A percentile compares a stretch with the other conserved stretches of the same genome.
Evolutionary conservation across 768 basidiomycete species (phyloP).

Genomic region (Amanita phalloides): DNA sequence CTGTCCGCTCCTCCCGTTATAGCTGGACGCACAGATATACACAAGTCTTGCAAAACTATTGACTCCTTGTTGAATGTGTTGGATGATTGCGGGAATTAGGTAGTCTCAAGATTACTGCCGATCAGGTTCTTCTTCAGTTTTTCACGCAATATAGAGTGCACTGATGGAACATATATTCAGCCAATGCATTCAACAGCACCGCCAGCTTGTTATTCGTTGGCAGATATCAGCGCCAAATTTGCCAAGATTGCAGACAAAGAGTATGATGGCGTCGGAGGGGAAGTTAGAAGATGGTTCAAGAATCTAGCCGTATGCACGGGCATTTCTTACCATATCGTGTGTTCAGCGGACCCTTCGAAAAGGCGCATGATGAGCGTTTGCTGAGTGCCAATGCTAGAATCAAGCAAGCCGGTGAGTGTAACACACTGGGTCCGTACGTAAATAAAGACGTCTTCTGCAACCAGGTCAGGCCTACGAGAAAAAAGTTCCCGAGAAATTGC

Average conservation of each 20-base stretch:
- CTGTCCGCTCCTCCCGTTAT: conserved; percentile 13
- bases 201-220: conserved; percentile 57
- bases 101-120: conserved; percentile 42
- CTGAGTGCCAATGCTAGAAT: conserved; percentile 57
- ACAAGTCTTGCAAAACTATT: conserved; percentile 72
- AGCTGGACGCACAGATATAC: conserved; percentile 60
- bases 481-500: conserved; percentile 56
- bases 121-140: conserved; percentile 36
- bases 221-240: conserved; percentile 67
- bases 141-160: not conserved
- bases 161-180: not conserved
- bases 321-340: not conserved
- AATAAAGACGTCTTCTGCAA: not conserved
- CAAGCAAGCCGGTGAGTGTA: conserved; percentile 55
- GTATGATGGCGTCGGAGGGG: conserved; percentile 48
- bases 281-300: conserved; percentile 84
- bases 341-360: conserved; percentile 29
- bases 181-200: conserved; percentile 54
- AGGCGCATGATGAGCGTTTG: conserved; percentile 63
- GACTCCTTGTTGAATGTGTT: conserved; percentile 57
- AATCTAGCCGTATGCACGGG: conserved; percentile 52
- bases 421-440: not conserved
- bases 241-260: conserved; percentile 68
- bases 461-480: conserved; percentile 68
- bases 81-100: conserved; percentile 63